These are phyloP conservation scores for Pseudogymnoascus sp. DNA, from an alignment of 2,329 filamentous ascomycete species.

Conservation along the genomic window DNA sequence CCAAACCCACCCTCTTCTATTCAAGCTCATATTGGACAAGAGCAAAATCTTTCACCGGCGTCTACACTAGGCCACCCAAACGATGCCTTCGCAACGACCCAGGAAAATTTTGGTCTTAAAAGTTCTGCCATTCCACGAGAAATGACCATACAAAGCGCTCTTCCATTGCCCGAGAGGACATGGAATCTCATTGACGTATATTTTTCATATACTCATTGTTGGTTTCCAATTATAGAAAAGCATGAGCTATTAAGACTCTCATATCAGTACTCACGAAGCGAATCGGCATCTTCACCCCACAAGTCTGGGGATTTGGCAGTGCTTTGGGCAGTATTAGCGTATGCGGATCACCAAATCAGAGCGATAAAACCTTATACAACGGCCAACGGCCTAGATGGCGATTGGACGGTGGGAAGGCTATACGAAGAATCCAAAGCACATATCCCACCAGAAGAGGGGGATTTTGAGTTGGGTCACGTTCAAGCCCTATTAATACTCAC, in stretches of 20 bases:
- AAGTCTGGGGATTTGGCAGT: conserved; percentile 42
- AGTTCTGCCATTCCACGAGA: neutral
- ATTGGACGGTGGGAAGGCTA: conserved; percentile 32
- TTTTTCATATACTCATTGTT: conserved; percentile 67
- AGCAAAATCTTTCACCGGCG: neutral
- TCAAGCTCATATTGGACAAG: neutral
- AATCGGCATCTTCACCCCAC: conserved; percentile 7
- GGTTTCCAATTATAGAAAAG: conserved; percentile 67
- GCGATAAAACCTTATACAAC: conserved; percentile 18
- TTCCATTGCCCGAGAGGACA: conserved; percentile 23
- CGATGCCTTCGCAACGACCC: neutral
- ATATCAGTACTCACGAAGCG: conserved; percentile 25
- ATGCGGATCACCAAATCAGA: conserved; percentile 48
- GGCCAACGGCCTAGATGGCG: conserved; percentile 18
- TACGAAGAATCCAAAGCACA: conserved; percentile 43
- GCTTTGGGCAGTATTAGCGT: conserved; percentile 51
- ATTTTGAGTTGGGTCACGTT: conserved; percentile 43
- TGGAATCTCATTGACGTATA: conserved; percentile 58
- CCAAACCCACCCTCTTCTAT: neutral
- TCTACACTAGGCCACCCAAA: neutral
- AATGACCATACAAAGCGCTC: neutral
- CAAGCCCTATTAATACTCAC: conserved; percentile 51
- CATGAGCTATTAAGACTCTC: conserved; percentile 33
- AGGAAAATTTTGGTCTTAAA: neutral
- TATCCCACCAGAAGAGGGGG: conserved; percentile 41